Conservation (phyloP, 306 rosid species). For the Ormosia semicastrata region DNA sequence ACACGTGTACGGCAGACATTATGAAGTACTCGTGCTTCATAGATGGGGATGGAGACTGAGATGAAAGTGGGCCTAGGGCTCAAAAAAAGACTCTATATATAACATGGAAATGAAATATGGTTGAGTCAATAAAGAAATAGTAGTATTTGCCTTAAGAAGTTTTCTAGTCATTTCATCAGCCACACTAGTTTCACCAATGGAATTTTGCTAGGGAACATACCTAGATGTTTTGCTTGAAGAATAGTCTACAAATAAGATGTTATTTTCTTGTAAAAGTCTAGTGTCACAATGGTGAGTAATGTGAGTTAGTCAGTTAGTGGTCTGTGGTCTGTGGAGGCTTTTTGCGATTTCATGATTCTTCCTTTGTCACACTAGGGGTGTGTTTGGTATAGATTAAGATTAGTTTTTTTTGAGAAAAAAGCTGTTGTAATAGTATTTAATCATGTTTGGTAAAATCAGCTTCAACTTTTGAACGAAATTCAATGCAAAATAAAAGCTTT, state of each 20-base stretch:
- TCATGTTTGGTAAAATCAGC: too few relatives aligned
- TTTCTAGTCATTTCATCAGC: slow-evolving; percentile 9
- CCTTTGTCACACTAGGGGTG: not conserved
- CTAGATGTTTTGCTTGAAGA: not conserved
- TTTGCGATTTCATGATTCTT: not conserved
- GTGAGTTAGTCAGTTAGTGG: not conserved
- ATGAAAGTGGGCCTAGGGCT: not conserved
- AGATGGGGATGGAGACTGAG: not conserved
- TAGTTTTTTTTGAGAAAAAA: too few relatives aligned
- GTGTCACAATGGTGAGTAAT: not conserved
- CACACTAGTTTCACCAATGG: not conserved
- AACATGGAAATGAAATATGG: not conserved
- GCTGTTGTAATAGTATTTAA: too few relatives aligned
- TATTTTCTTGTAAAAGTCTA: slow-evolving; percentile 12
- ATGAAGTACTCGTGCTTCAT: too few relatives aligned
- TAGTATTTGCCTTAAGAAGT: not conserved
- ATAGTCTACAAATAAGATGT: not conserved
- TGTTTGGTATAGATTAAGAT: too few relatives aligned
- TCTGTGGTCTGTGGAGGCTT: not conserved
- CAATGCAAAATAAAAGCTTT: too few relatives aligned
- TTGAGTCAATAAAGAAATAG: not conserved
- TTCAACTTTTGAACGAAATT: too few relatives aligned
- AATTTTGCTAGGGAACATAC: not conserved
- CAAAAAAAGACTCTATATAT: not conserved
- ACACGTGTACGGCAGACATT: too few relatives aligned